Conservation (phyloP, 2,329 filamentous ascomycete genomes). For the Aspergillus niger region DNA sequence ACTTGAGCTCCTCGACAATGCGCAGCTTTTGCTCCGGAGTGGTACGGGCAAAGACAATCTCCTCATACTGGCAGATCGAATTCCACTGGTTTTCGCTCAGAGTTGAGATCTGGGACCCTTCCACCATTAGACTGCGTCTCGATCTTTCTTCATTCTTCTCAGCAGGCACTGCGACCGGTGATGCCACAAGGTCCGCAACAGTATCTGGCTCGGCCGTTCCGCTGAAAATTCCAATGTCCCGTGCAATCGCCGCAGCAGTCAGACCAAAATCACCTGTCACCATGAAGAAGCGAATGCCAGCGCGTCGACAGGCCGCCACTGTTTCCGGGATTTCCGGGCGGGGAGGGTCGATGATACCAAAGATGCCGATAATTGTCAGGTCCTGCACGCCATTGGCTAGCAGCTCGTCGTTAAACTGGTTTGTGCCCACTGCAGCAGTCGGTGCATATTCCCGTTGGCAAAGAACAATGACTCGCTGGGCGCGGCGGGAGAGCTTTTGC, state of each 20-base stretch:
- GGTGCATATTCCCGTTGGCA: slow-evolving; percentile 61
- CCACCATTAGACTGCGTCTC: slow-evolving; percentile 62
- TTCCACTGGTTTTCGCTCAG: slow-evolving; percentile 71
- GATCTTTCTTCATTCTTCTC: slow-evolving; percentile 8
- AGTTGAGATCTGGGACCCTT: slow-evolving; percentile 65
- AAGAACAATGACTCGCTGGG: slow-evolving; percentile 69
- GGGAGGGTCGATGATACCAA: slow-evolving; percentile 50
- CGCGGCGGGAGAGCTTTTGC: slow-evolving; percentile 68
- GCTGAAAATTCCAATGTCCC: slow-evolving; percentile 46
- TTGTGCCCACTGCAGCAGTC: slow-evolving; percentile 46
- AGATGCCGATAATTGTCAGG: slow-evolving; percentile 55
- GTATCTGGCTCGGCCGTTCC: slow-evolving; percentile 55
- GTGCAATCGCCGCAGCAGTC: slow-evolving; percentile 45
- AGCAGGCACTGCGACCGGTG: not conserved
- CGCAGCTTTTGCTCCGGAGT: slow-evolving; percentile 47
- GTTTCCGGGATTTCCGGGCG: slow-evolving; percentile 40
- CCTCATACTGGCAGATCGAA: slow-evolving; percentile 58
- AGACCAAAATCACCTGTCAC: slow-evolving; percentile 47
- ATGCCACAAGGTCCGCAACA: slow-evolving; percentile 52
- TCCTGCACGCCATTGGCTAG: slow-evolving; percentile 43
- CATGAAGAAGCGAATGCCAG: slow-evolving; percentile 47
- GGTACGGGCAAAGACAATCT: slow-evolving; percentile 51
- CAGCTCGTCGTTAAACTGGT: slow-evolving; percentile 56
- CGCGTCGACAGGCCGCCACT: slow-evolving; percentile 37
- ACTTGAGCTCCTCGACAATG: slow-evolving; percentile 46